Percentiles rank a stretch among this genome's conserved stretches.
phyloP scores from a whole-genome alignment of 2,329 filamentous ascomycete species.

The Xylariaceae sp. region DNA sequence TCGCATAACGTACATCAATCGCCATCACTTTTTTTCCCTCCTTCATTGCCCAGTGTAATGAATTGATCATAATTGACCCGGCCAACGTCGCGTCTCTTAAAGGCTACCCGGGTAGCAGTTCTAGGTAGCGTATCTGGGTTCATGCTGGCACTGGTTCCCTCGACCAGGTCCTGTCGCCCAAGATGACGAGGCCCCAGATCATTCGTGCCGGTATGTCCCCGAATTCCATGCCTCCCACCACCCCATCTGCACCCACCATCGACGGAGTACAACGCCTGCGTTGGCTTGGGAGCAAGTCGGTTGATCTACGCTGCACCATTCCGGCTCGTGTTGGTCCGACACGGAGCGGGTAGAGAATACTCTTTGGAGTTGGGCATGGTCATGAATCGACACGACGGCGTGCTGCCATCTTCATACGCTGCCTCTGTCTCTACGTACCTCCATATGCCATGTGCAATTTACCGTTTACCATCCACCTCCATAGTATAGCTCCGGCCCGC shows the following conservation, averaged over 20 bases:
- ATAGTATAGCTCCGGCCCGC: slow-evolving; percentile 6
- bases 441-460: neutral
- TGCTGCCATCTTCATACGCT: slow-evolving; percentile 7
- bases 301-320: slow-evolving; percentile 6
- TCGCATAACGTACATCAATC: slow-evolving; percentile 3
- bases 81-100: slow-evolving; percentile 9
- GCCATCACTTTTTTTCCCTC: neutral
- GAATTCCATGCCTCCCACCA: neutral
- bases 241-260: neutral
- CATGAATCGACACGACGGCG: neutral
- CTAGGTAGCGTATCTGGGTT: slow-evolving; percentile 4
- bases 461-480: slow-evolving; percentile 11
- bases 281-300: slow-evolving; percentile 8
- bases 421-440: neutral
- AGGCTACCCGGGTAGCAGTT: neutral
- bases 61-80: slow-evolving; percentile 14
- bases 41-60: slow-evolving; percentile 10
- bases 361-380: slow-evolving; percentile 17
- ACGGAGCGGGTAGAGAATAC: slow-evolving; percentile 20
- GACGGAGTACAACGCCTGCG: too few species aligned
- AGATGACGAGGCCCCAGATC: slow-evolving; percentile 56
- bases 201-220: slow-evolving; percentile 53
- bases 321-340: slow-evolving; percentile 4
- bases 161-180: slow-evolving; percentile 31
- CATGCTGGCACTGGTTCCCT: slow-evolving; percentile 26